These are phyloP conservation scores for Toxicodendron radicans DNA, from an alignment of 345 rosid species.

Conservation along the genomic window DNA sequence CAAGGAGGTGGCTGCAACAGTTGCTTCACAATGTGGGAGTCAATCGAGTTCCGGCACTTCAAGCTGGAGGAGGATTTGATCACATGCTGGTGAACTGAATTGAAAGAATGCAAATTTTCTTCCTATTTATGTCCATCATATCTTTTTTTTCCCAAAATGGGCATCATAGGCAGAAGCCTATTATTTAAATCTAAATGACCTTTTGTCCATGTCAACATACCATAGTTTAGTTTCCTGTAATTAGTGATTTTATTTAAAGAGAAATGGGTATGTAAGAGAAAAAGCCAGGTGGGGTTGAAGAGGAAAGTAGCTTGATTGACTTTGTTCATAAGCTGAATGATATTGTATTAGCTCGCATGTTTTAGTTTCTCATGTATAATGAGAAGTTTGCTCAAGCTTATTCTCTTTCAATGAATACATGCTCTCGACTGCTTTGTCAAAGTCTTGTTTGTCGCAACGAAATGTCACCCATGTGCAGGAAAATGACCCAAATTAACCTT, in stretches of 20 bases:
- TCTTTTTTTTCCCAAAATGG: not conserved
- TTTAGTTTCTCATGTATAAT: not conserved
- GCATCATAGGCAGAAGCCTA: not conserved
- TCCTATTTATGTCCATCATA: not conserved
- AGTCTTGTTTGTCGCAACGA: no score
- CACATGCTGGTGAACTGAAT: constrained; percentile 70
- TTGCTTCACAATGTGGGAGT: constrained; percentile 80
- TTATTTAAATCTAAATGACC: not conserved
- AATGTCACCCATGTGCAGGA: no score
- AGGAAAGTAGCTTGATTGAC: not conserved
- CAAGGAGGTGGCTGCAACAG: constrained; percentile 94
- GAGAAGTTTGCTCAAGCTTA: not conserved
- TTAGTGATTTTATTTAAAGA: not conserved
- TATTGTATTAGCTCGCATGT: not conserved
- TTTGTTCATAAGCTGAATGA: not conserved
- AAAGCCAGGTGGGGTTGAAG: not conserved
- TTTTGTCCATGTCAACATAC: not conserved
- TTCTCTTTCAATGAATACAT: not conserved
- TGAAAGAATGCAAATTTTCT: not conserved
- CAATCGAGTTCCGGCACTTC: constrained; percentile 64
- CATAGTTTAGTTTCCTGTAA: constrained; percentile 5
- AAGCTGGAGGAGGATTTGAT: constrained; percentile 72
- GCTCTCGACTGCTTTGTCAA: not conserved
- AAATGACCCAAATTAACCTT: no score
- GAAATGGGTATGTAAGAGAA: not conserved